Evolutionary conservation across 352 stramenopile genomes (phyloP), one percentile per base, ranked within the genome.

Genomic region (Thraustotheca clavata): DNA sequence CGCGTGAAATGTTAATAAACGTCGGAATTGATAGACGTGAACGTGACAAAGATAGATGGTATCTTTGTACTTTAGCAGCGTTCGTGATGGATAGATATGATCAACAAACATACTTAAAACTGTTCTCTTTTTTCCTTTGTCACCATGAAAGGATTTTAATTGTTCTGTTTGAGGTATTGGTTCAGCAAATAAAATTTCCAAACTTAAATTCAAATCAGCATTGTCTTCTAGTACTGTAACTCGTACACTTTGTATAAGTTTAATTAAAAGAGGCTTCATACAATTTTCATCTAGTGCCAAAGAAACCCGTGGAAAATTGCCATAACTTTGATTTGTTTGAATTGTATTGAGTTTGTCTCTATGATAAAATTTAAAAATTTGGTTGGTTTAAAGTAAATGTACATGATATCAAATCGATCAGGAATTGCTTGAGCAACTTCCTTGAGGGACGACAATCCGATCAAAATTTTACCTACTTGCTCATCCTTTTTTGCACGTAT

Each of bases 301-400:
- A 12, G 82, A 89, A 4, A 91, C 67, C 0, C 80, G 76, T n/a
- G 82, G 82, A n/a, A 88, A 73, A 49, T 88, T 91, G 9, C 79
- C 76, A 0, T 71, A 39, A 1, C 70, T 71, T 1, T 76, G 50
- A 1, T 83, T 57, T 20, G 73, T 71, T 12, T 73, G 71, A 6
- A 91, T 71, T 1, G 77, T 88, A 55, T 87, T 77, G 1, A 89
- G 71, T 39, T 91, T 89, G 70, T 87, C 86, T 79, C 82, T 91
- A 65, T 49, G 38, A 26, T 18, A 12, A 43, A 8, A 43, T n/a
- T 32, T 6, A 9, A 11, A 33, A 5, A 40, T 11, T 31, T 18
- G 48, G 6, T 40, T 60, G 20, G 49, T 43, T 20, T 50, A 6
- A 50, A 29, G 6, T 6, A 6, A 22, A 22, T 26, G 9, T 31